phyloP scores from a whole-genome alignment of 192 early-diverging fungal genomes.

The Gaertneriomyces sp. region DNA sequence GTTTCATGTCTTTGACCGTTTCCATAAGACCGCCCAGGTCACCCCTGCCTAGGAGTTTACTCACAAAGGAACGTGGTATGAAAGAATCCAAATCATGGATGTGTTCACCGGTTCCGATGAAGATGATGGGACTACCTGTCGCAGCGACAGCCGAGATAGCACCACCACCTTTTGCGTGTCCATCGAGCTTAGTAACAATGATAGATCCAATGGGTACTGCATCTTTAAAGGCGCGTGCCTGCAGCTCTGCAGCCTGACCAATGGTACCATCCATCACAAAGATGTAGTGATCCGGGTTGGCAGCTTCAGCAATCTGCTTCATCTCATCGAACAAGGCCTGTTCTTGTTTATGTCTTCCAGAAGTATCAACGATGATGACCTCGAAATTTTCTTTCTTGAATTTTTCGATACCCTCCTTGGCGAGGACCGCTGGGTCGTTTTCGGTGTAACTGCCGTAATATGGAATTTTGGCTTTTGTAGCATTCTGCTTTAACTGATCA shows the following conservation, averaged over 20 bases:
- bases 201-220: conserved; percentile 91
- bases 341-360: conserved; percentile 94
- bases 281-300: conserved; percentile 83
- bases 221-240: conserved; percentile 90
- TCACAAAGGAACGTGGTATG: conserved; percentile 80
- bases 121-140: conserved; percentile 86
- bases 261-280: conserved; percentile 99
- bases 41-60: conserved; percentile 94
- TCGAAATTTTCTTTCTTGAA: conserved; percentile 93
- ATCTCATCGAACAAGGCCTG: conserved; percentile 92
- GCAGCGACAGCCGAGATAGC: conserved; percentile 97
- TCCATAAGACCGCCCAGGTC: conserved; percentile 85
- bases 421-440: conserved; percentile 87
- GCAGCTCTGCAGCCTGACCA: conserved; percentile 92
- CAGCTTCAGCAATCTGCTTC: conserved; percentile 84
- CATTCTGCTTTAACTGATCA: conserved; percentile 98
- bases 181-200: conserved; percentile 97
- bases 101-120: conserved; percentile 97
- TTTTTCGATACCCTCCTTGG: conserved; percentile 86
- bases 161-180: conserved; percentile 97
- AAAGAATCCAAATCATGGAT: conserved; percentile 92
- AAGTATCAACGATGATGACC: conserved; percentile 98
- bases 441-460: conserved; percentile 93
- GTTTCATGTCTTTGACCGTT: conserved; percentile 80
- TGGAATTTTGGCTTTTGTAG: conserved; percentile 95